phyloP scores from a whole-genome alignment of 768 basidiomycete species.

The Trametes elegans region DNA sequence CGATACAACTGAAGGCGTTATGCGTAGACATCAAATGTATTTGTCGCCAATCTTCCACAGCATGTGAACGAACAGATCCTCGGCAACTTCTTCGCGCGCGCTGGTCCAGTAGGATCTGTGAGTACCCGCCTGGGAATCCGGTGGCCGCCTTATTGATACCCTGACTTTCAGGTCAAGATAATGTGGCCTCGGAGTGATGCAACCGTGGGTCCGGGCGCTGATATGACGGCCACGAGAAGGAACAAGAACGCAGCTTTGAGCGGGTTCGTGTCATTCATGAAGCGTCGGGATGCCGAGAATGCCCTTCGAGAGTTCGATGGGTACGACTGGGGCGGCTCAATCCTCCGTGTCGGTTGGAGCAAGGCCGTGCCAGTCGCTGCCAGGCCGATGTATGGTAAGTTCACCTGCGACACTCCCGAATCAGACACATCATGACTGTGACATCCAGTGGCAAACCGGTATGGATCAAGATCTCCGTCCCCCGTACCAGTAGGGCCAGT shows the following conservation, averaged over 20 bases:
- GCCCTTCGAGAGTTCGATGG: slow-evolving; percentile 91
- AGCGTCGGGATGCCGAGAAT: slow-evolving; percentile 82
- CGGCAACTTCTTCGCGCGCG: slow-evolving; percentile 88
- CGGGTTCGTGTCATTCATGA: slow-evolving; percentile 98
- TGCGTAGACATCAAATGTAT: slow-evolving; percentile 86
- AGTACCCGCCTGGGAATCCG: slow-evolving; percentile 24
- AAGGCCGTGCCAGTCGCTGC: slow-evolving; percentile 89
- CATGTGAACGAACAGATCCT: slow-evolving; percentile 84
- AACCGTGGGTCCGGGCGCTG: slow-evolving; percentile 63
- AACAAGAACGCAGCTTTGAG: slow-evolving; percentile 77
- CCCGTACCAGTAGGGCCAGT: too few relatives aligned
- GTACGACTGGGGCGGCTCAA: slow-evolving; percentile 89
- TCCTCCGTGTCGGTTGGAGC: slow-evolving; percentile 93
- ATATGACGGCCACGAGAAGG: slow-evolving; percentile 71
- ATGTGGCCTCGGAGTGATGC: slow-evolving; percentile 97
- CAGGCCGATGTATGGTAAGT: slow-evolving; percentile 77
- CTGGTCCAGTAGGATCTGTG: slow-evolving; percentile 92
- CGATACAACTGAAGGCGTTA: neutral
- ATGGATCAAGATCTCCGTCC: slow-evolving; percentile 32
- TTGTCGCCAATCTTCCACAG: slow-evolving; percentile 89
- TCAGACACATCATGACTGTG: neutral
- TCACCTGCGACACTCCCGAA: neutral
- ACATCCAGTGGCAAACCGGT: slow-evolving; percentile 6
- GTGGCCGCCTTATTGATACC: neutral
- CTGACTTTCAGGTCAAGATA: slow-evolving; percentile 70